Percentiles rank a stretch among this genome's conserved stretches.
Conservation (phyloP, 1,284 basidiomycete species). For the Rhizoctonia solani region DNA sequence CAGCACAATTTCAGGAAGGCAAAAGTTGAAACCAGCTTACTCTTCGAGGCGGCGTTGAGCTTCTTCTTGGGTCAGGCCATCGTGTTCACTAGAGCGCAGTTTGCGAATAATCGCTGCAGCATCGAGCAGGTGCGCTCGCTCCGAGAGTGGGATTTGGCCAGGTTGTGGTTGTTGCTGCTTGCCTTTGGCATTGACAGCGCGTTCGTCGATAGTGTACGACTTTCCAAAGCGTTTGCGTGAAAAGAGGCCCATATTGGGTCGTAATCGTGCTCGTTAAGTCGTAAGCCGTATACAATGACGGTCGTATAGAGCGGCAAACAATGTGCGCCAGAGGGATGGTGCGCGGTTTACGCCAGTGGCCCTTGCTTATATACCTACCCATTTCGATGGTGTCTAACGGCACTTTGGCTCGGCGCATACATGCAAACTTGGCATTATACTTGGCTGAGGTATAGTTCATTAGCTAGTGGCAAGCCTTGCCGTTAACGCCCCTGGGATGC, state of each 20-base stretch:
- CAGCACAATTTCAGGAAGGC: not conserved
- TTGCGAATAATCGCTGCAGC: conserved; percentile 25
- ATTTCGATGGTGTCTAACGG: conserved; percentile 2
- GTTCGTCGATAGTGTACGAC: conserved; percentile 33
- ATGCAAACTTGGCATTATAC: conserved; percentile 16
- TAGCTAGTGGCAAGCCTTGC: not conserved
- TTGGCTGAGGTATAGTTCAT: not conserved
- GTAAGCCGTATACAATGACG: not conserved
- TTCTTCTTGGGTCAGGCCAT: conserved; percentile 28
- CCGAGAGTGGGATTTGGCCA: conserved; percentile 22
- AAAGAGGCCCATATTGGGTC: conserved; percentile 32
- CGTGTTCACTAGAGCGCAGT: conserved; percentile 30
- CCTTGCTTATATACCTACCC: conserved; percentile 24
- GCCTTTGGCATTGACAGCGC: conserved; percentile 8
- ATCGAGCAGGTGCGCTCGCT: conserved; percentile 30
- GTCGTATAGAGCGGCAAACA: conserved; percentile 16
- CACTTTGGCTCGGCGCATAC: conserved; percentile 24
- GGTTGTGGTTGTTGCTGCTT: conserved; percentile 29
- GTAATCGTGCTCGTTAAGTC: not conserved
- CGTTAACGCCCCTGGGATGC: not conserved
- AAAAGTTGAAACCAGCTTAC: not conserved
- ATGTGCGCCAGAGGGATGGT: conserved; percentile 28
- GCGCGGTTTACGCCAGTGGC: conserved; percentile 34
- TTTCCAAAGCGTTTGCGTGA: conserved; percentile 33
- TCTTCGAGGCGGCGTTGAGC: conserved; percentile 20